Evolutionary conservation across 257 asterid genomes (phyloP), one percentile per base, ranked within the genome.

Genomic region (Nicotiana sylvestris): DNA sequence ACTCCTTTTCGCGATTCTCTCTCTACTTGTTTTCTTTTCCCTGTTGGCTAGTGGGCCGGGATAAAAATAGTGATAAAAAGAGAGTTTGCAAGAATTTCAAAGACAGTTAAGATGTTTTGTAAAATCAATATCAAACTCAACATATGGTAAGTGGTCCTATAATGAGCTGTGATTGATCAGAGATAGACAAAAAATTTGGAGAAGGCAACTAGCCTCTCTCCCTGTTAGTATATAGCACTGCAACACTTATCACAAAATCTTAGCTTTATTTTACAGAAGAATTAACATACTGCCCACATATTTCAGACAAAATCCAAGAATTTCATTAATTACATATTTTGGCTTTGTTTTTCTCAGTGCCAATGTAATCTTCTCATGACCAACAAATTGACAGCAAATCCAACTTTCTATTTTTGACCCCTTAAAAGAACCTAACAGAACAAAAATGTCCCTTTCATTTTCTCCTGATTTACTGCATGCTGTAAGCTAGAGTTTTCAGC

Each of bases 121-220:
- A 82, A 61, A 57, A 30, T 77, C 57, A 35, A 70, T 53, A 70
- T 32, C 51, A 64, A 82, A 64, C 39, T n/a, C 46, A 55, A 55
- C 83, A 80, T 9, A 43, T 80, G 46, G 51, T 64, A 55, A 39
- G 83, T 80, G 83, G 83, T 80, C 83, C 83, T 80, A 67, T 65
- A 29, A 80, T 80, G 77, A 64, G 83, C 83, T 80, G 83, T 80
- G 39, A 25, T 62, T 43, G 49, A 80, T 49, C 62, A 67, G 18
- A 62, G 37, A 66, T 80, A 29, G 83, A 80, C 83, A 80, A 32
- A 46, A 43, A 51, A 13, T 49, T 76, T 76, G 29, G 39, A 76
- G 29, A 49, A 49, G 11, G 51, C 11, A 74, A 74, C 62, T 74
- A 49, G 80, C 61, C 80, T 62, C 80, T 74, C 25, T 46, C 79